A percentile compares a stretch with the other conserved stretches of the same genome.
Evolutionary conservation across 2,329 filamentous ascomycete species (phyloP).

Genomic region (Paraconiothyrium sp.): DNA sequence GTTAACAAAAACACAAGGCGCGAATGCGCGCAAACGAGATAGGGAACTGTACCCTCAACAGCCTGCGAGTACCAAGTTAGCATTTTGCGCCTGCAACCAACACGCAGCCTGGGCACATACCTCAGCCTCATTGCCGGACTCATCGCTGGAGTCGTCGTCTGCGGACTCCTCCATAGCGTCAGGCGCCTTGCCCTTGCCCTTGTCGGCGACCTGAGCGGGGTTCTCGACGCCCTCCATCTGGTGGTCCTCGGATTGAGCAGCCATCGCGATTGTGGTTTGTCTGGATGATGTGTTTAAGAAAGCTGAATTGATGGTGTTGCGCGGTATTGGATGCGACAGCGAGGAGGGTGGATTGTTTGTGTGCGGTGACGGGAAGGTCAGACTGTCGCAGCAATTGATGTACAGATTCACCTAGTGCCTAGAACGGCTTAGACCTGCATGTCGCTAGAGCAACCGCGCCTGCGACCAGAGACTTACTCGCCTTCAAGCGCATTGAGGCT

Average conservation of each 20-base stretch:
- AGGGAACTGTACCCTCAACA: constrained; percentile 46
- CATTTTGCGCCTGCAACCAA: constrained; percentile 25
- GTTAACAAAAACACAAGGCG: constrained; percentile 27
- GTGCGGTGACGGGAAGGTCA: constrained; percentile 3
- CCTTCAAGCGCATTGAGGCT: background rate
- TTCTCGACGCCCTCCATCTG: constrained; percentile 50
- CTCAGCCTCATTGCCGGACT: constrained; percentile 70
- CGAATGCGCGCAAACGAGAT: constrained; percentile 21
- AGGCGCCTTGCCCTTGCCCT: constrained; percentile 88
- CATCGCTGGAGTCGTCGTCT: constrained; percentile 72
- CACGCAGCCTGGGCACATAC: constrained; percentile 52
- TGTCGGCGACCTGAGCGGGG: constrained; percentile 65
- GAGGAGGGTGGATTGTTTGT: constrained; percentile 11
- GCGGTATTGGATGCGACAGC: constrained; percentile 23
- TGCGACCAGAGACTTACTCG: background rate
- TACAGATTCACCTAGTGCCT: background rate
- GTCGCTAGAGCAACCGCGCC: constrained; percentile 9
- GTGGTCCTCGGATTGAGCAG: constrained; percentile 46
- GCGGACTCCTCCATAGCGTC: constrained; percentile 79
- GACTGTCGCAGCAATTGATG: constrained; percentile 3
- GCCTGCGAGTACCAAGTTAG: constrained; percentile 40
- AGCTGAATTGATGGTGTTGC: background rate
- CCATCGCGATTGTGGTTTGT: constrained; percentile 32
- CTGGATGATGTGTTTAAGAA: constrained; percentile 8
- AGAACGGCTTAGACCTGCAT: background rate